phyloP scores from a whole-genome alignment of 2,329 filamentous ascomycete genomes.

The Colletotrichum costaricense region DNA sequence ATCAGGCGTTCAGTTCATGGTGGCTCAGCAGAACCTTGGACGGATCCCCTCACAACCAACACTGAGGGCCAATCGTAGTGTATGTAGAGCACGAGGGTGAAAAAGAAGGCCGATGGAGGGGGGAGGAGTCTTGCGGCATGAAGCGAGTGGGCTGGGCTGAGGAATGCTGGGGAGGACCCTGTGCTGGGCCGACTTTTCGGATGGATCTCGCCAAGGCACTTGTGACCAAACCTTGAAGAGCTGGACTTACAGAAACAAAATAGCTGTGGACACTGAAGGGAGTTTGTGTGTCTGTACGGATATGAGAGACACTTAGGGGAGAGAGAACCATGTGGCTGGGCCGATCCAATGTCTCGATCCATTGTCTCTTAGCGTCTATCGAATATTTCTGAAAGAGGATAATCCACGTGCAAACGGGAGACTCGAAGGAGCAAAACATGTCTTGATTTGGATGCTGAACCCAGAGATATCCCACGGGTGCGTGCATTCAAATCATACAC shows the following conservation, averaged over 20 bases:
- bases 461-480: neutral
- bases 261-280: neutral
- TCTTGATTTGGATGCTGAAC: conserved; percentile 1
- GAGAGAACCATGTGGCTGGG: neutral
- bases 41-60: neutral
- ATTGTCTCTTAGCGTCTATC: conserved; percentile 6
- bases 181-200: neutral
- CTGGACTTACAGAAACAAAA: neutral
- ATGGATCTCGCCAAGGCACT: conserved; percentile 25
- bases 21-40: conserved; percentile 14
- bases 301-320: neutral
- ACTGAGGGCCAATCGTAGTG: neutral
- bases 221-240: neutral
- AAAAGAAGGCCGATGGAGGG: neutral
- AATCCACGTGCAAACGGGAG: conserved; percentile 15
- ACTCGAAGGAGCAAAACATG: neutral
- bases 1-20: neutral
- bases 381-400: neutral
- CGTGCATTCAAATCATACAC: neutral
- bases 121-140: neutral
- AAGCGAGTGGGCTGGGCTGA: conserved; percentile 6
- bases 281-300: neutral
- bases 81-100: neutral
- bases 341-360: conserved; percentile 11
- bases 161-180: conserved; percentile 10